Base-by-base conservation (phyloP, 1,284 basidiomycete genomes). In the Apiotrichum mycotoxinovorans region DNA sequence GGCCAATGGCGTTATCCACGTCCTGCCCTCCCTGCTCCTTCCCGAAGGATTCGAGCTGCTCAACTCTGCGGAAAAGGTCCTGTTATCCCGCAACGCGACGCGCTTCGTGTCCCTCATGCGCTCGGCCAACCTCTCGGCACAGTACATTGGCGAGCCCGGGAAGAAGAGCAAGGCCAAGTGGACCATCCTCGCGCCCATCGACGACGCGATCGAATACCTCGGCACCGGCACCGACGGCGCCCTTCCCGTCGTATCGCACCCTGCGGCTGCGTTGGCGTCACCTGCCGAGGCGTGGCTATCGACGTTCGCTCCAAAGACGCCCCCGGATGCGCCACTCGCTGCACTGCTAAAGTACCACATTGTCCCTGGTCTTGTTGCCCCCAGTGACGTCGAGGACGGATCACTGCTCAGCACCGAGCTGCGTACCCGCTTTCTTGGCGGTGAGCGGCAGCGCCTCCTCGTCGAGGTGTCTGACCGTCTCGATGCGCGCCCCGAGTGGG, bases 1-100 rank as follows among this genome's bases (percentile, higher is more conserved):
- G 3, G 87, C 89, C n/a, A 97, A 97, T 65, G 93, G 93, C 48
- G 96, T 98, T 42, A 74, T 98, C 22, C 96, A 98, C 75, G 83
- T 93, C 44, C 83, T 98, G 41, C 88, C 89, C 11, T 83, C 84
- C 15, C 82, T 98, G 23, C 83, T 98, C 15, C 74, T 96, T 15
- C 89, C 92, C 1, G 81, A 83, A 0, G 81, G 87, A 33, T 83
- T 98, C 45, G 81, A 84, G 63, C 79, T 95, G 44, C 95, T 78
- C 57, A 76, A 78, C 49, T 72, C 91, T 1, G 87, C 93, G 7
- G 95, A 98, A 79, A 98, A 98, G 76, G 92, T 76, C 2, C 70
- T 78, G 1, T 57, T 78, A 0, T 72, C 89, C 0, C 82, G 97
- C 58, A 91, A 97, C 68, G 96, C 93, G 71, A 89, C 89, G 0